These are phyloP conservation scores for Diplodia corticola DNA, from an alignment of 2,329 filamentous ascomycete species.

Conservation along the genomic window DNA sequence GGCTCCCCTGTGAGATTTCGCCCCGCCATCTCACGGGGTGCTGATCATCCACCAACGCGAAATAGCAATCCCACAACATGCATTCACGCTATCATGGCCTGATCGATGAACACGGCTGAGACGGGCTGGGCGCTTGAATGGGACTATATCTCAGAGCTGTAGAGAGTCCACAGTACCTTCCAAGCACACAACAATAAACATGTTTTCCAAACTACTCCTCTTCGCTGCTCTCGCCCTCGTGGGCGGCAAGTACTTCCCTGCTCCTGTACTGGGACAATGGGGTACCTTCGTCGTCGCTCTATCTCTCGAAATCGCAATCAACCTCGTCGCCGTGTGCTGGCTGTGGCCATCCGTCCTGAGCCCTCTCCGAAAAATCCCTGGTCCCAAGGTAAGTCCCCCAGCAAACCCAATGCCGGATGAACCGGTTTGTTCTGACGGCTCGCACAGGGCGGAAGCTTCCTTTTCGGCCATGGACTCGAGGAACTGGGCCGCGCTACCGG, in stretches of 20 bases:
- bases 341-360: constrained; percentile 1
- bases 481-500: not conserved
- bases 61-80: too few species aligned
- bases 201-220: constrained; percentile 3
- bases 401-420: too few species aligned
- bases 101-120: too few species aligned
- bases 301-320: not conserved
- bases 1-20: too few species aligned
- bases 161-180: not conserved
- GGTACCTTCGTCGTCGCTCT: not conserved
- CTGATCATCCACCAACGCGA: too few species aligned
- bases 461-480: not conserved
- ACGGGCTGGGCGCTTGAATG: not conserved
- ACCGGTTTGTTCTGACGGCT: not conserved
- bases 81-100: too few species aligned
- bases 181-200: not conserved
- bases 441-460: not conserved
- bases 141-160: not conserved
- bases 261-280: not conserved
- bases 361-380: not conserved
- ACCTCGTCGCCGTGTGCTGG: not conserved
- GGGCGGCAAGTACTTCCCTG: not conserved
- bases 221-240: not conserved
- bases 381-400: not conserved
- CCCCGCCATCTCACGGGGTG: too few species aligned